Percentiles rank a stretch among this genome's conserved stretches.
phyloP scores from a whole-genome alignment of 805 yeast genomes.

The Candida broadrunensis region DNA sequence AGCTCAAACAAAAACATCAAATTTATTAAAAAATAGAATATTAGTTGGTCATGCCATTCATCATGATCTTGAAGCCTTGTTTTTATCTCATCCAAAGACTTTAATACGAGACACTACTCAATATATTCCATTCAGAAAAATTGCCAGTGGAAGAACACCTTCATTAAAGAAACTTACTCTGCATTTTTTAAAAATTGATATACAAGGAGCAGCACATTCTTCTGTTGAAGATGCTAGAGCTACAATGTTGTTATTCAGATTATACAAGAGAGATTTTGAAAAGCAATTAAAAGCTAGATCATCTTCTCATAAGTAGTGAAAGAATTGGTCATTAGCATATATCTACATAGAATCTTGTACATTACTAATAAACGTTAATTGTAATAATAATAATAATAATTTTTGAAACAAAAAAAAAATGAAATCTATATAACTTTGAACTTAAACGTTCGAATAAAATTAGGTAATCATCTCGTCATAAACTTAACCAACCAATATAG shows the following conservation, averaged over 20 bases:
- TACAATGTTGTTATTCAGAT: conserved; percentile 75
- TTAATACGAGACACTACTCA: conserved; percentile 73
- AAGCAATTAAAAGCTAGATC: conserved; percentile 8
- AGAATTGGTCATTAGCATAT: too few species aligned
- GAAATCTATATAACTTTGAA: neutral
- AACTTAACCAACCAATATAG: too few species aligned
- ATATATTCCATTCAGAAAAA: conserved; percentile 54
- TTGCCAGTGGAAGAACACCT: conserved; percentile 70
- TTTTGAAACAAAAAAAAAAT: too few species aligned
- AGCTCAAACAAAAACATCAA: conserved; percentile 58
- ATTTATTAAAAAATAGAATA: conserved; percentile 51
- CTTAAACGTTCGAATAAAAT: neutral
- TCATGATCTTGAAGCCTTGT: conserved; percentile 70
- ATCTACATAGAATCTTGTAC: neutral
- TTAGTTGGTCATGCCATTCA: conserved; percentile 84
- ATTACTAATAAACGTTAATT: neutral
- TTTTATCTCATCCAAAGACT: conserved; percentile 63
- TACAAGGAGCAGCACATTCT: conserved; percentile 76
- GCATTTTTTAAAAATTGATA: conserved; percentile 54
- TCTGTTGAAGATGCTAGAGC: conserved; percentile 90
- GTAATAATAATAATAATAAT: neutral
- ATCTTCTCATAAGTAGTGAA: neutral
- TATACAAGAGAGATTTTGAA: conserved; percentile 63
- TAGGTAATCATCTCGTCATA: too few species aligned
- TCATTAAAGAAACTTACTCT: conserved; percentile 62